Evolutionary conservation across 2,329 filamentous ascomycete genomes (phyloP).

Genomic region (Nannizzia gypsea): DNA sequence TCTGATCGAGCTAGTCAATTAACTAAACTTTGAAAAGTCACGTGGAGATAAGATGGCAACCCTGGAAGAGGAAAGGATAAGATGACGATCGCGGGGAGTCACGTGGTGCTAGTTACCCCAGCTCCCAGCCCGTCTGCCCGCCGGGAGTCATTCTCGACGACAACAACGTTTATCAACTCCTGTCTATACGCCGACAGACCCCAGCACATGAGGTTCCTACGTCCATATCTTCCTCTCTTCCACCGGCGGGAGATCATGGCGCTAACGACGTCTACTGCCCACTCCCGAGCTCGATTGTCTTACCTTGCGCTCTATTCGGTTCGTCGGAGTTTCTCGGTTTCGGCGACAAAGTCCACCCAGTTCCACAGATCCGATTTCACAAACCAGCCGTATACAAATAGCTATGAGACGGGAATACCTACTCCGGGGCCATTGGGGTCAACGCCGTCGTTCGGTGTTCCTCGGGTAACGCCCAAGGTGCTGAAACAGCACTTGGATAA

Average conservation of each 20-base stretch:
- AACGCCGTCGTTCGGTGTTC: conserved; percentile 45
- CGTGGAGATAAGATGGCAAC: conserved; percentile 5
- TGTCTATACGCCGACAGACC: neutral
- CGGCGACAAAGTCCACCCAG: conserved; percentile 33
- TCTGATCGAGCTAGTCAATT: neutral
- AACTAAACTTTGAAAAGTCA: neutral
- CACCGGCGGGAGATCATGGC: conserved; percentile 9
- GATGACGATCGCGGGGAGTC: neutral
- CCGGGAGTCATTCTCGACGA: neutral
- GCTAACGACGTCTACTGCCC: conserved; percentile 6
- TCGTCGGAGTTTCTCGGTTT: conserved; percentile 23
- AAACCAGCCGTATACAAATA: conserved; percentile 49
- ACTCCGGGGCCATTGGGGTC: conserved; percentile 53
- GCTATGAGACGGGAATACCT: conserved; percentile 51
- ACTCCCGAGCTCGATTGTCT: conserved; percentile 30
- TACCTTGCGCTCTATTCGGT: conserved; percentile 28
- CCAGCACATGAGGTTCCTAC: conserved; percentile 9
- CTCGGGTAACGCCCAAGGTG: conserved; percentile 47
- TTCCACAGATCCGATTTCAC: conserved; percentile 53
- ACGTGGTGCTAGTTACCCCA: neutral
- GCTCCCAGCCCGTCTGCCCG: neutral
- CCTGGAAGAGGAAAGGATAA: too few relatives aligned
- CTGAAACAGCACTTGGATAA: conserved; percentile 88
- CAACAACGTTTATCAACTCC: neutral
- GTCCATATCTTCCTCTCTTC: conserved; percentile 5